Percentiles rank a stretch among this genome's conserved stretches.
Conservation (phyloP, 208 protist species). For the Trypanosoma vivax region DNA sequence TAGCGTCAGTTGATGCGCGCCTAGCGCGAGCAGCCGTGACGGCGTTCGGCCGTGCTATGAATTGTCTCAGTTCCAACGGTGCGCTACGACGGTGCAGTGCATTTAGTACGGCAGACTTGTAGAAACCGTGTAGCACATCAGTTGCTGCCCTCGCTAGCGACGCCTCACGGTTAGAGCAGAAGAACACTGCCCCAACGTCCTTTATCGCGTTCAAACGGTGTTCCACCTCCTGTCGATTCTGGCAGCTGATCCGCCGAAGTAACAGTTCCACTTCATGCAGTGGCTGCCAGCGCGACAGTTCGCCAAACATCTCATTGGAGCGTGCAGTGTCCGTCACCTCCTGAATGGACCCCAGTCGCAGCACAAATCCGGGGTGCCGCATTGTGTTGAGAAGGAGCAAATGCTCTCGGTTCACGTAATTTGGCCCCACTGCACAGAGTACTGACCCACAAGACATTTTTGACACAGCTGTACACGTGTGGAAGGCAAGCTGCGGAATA, state of each 20-base stretch:
- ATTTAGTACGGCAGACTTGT: constrained; percentile 69
- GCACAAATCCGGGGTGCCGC: constrained; percentile 78
- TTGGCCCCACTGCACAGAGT: constrained; percentile 57
- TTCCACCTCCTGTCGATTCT: constrained; percentile 35
- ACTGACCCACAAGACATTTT: constrained; percentile 78
- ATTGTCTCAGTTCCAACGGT: constrained; percentile 53
- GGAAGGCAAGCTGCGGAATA: constrained; percentile 55
- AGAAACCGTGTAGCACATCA: constrained; percentile 80
- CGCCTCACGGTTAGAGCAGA: constrained; percentile 69
- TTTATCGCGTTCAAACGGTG: constrained; percentile 59
- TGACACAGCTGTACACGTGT: constrained; percentile 46
- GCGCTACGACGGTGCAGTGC: constrained; percentile 58
- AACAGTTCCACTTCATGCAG: constrained; percentile 64
- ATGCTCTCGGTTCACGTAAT: constrained; percentile 47
- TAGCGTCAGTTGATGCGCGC: constrained; percentile 50
- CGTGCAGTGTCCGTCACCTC: constrained; percentile 21
- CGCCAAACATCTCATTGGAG: constrained; percentile 30
- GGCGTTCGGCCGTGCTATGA: constrained; percentile 51
- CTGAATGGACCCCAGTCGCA: constrained; percentile 64
- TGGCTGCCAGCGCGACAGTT: constrained; percentile 62
- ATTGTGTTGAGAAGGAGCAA: constrained; percentile 84
- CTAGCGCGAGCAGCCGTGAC: constrained; percentile 59
- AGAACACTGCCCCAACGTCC: constrained; percentile 70
- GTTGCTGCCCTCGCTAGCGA: constrained; percentile 67
- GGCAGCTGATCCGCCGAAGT: constrained; percentile 58